Evolutionary conservation across 1,139 yeast species (phyloP).

Genomic region (Hansenula sp.): DNA sequence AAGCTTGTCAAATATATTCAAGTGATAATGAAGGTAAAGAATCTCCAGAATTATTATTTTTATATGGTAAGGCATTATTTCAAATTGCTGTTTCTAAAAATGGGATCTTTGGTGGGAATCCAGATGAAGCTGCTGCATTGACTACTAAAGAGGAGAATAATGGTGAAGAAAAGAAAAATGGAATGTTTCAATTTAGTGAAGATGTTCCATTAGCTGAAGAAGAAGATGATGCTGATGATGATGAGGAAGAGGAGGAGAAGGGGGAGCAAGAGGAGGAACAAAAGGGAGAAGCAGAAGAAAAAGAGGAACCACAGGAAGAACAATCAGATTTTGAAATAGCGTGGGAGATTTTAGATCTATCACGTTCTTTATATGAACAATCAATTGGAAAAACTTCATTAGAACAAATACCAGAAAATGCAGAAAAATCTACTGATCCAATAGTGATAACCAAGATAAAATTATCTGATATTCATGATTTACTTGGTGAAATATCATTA

Average conservation of each 20-base stretch:
- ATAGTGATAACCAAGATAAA: conserved; percentile 40
- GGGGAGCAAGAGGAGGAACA: conserved; percentile 28
- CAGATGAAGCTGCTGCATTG: conserved; percentile 23
- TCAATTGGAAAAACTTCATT: conserved; percentile 14
- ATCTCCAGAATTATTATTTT: conserved; percentile 66
- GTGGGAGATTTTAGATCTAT: conserved; percentile 79
- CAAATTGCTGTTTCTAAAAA: conserved; percentile 72
- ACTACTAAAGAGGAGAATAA: conserved; percentile 17
- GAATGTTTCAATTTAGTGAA: conserved; percentile 51
- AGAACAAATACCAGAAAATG: conserved; percentile 30
- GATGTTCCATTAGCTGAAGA: conserved; percentile 47
- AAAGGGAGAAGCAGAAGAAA: conserved; percentile 25
- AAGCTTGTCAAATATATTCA: conserved; percentile 61
- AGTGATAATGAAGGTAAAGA: conserved; percentile 49
- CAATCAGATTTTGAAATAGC: conserved; percentile 80
- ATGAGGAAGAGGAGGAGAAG: conserved; percentile 28
- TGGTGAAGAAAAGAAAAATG: conserved; percentile 17
- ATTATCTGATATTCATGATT: conserved; percentile 71
- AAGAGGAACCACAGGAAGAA: conserved; percentile 37
- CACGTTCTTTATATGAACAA: conserved; percentile 59
- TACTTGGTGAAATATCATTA: conserved; percentile 83
- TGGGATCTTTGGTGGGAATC: conserved; percentile 71
- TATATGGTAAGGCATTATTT: conserved; percentile 80
- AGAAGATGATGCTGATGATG: conserved; percentile 31
- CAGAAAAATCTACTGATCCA: conserved; percentile 31